phyloP scores from a whole-genome alignment of 1,139 yeast genomes.

The Kodamaea sp. region DNA sequence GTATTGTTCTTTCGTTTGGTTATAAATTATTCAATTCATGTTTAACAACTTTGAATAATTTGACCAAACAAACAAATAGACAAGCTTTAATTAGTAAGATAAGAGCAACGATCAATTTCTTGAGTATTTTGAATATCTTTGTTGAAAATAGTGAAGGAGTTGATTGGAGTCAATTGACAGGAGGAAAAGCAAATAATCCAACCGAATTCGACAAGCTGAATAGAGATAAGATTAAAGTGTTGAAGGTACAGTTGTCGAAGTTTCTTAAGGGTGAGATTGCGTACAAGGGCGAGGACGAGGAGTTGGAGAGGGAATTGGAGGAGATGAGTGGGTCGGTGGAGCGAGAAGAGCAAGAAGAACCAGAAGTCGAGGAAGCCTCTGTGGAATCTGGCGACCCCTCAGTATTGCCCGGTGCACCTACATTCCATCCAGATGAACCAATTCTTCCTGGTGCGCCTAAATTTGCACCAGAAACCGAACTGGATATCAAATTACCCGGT shows the following conservation, averaged over 20 bases:
- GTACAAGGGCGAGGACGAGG: slow-evolving; percentile 21
- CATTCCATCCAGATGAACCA: slow-evolving; percentile 11
- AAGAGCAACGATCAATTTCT: slow-evolving; percentile 37
- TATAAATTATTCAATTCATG: slow-evolving; percentile 55
- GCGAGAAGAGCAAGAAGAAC: slow-evolving; percentile 4
- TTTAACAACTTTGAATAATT: slow-evolving; percentile 26
- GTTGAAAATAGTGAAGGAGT: slow-evolving; percentile 24
- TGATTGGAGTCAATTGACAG: slow-evolving; percentile 32
- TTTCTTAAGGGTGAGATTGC: slow-evolving; percentile 39
- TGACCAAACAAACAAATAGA: slow-evolving; percentile 25
- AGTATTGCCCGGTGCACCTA: slow-evolving; percentile 18
- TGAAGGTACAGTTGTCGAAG: slow-evolving; percentile 40
- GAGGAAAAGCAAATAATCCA: slow-evolving; percentile 27
- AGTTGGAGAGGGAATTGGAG: slow-evolving; percentile 27
- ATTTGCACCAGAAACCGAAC: background rate
- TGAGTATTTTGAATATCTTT: slow-evolving; percentile 30
- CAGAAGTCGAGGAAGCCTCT: slow-evolving; percentile 3
- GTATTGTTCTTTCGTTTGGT: slow-evolving; percentile 59
- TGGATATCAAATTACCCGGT: background rate
- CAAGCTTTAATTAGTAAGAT: slow-evolving; percentile 29
- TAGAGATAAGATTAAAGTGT: slow-evolving; percentile 34
- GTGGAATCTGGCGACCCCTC: slow-evolving; percentile 1
- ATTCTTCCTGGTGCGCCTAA: slow-evolving; percentile 1
- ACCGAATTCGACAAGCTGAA: slow-evolving; percentile 27
- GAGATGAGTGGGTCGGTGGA: slow-evolving; percentile 7